A percentile compares a stretch with the other conserved stretches of the same genome.
Conservation (phyloP, 2,329 filamentous ascomycete species). For the Monosporascus sp. region DNA sequence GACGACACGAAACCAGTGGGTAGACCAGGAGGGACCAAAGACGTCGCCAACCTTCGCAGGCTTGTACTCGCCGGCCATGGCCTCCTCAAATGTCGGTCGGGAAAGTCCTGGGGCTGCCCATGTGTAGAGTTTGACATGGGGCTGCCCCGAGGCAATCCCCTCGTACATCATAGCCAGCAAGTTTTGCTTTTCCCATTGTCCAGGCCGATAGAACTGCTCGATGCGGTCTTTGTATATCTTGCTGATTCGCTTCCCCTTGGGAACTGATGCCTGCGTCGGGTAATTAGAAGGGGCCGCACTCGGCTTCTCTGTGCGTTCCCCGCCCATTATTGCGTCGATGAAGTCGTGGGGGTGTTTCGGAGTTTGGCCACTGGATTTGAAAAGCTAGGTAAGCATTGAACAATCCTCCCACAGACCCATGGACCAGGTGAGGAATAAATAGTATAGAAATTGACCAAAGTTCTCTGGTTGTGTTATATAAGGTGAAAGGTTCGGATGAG, state of each 20-base stretch:
- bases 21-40: conserved; percentile 95
- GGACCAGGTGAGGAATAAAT: not conserved
- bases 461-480: not conserved
- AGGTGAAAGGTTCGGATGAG: not conserved
- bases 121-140: conserved; percentile 77
- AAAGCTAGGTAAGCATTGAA: conserved; percentile 4
- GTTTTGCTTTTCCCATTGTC: conserved; percentile 73
- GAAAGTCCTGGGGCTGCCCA: conserved; percentile 77
- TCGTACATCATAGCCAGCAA: conserved; percentile 72
- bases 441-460: not conserved
- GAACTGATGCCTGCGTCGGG: conserved; percentile 44
- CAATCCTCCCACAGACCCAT: not conserved
- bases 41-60: conserved; percentile 68
- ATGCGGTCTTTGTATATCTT: conserved; percentile 83
- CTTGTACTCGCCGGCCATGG: conserved; percentile 67
- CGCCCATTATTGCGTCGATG: conserved; percentile 41
- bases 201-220: conserved; percentile 69
- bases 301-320: conserved; percentile 35
- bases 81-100: conserved; percentile 82
- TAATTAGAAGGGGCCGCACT: conserved; percentile 44
- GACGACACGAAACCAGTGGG: conserved; percentile 90
- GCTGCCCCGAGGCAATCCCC: conserved; percentile 58
- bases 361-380: conserved; percentile 5
- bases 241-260: conserved; percentile 73
- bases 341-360: conserved; percentile 3